phyloP scores from a whole-genome alignment of 176 grass and related monocot genomes.

The Phragmites australis region DNA sequence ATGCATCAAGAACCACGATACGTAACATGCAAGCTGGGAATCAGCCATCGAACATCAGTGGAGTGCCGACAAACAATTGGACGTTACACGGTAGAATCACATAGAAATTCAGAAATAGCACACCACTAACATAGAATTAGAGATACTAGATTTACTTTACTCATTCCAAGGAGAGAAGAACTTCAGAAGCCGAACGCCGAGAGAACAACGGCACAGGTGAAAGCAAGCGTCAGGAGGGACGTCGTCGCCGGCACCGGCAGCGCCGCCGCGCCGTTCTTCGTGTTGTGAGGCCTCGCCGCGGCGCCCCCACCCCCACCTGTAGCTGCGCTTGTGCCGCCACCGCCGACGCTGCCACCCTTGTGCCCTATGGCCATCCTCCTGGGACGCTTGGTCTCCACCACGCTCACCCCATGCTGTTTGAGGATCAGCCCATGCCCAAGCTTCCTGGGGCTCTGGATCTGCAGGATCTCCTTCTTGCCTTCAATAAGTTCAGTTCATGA shows the following conservation, averaged over 20 bases:
- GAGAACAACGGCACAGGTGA: slow-evolving; percentile 7
- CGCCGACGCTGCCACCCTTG: slow-evolving; percentile 25
- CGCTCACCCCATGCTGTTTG: not conserved
- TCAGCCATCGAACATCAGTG: not conserved
- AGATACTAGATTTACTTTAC: not conserved
- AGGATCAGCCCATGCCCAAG: not conserved
- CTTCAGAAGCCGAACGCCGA: slow-evolving; percentile 32
- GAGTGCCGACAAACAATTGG: not conserved
- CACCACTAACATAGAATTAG: not conserved
- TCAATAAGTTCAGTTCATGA: slow-evolving; percentile 7
- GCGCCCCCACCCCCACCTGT: slow-evolving; percentile 12
- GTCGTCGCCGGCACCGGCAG: not conserved
- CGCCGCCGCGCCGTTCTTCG: slow-evolving; percentile 8
- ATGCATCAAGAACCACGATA: no score
- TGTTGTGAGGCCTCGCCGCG: slow-evolving; percentile 16
- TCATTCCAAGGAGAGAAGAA: not conserved
- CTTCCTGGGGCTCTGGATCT: slow-evolving; percentile 36
- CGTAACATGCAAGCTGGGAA: no score
- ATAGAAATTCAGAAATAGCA: not conserved
- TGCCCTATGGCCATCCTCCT: slow-evolving; percentile 31
- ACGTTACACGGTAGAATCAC: not conserved
- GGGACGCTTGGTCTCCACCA: slow-evolving; percentile 16
- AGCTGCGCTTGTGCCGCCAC: not conserved
- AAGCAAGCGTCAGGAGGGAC: slow-evolving; percentile 10
- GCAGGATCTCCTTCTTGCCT: not conserved